Evolutionary conservation across 2,329 filamentous ascomycete genomes (phyloP), one percentile per base, ranked within the genome.

Genomic region (Pseudophaeomoniella oleicola): DNA sequence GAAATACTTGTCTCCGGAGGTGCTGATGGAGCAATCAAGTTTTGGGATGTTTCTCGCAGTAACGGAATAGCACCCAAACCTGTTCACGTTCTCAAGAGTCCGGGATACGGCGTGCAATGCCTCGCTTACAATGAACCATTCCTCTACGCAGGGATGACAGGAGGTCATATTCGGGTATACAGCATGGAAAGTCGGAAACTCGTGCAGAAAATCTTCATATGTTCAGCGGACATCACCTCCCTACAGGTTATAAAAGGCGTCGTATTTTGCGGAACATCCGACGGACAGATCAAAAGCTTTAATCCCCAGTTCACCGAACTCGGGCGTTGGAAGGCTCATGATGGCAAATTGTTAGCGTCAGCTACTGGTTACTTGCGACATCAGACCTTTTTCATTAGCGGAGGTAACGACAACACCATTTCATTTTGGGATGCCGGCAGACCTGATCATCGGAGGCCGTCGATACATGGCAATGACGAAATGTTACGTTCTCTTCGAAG

Each of bases 141-240:
- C 45, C 67, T 98, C 3, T 98, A 96, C 53, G 84, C 82, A 40
- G 90, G 90, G 33, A 81, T 92, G 47, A 72, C 86, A 1, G 78
- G 83, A 29, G 92, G 90, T 15, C 73, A 93, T 35, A 75, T 98
- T 41, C 88, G 96, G 54, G 74, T 98, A 9, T 98, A 92, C 88
- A 92, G 98, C 53, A 68, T 98, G 11, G 88, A 96, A 53, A 96
- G 90, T 0, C 78, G 81, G 37, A 90, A 98, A 58, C 78, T 90
- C 34, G 69, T 98, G 32, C 72, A 90, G 39, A 86, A 84, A 13
- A 80, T 98, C 51, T 85, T 96, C 54, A 74, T 96, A 34, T 85
- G 92, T 66, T 80, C 85, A 1, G 66, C 96, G 31, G 80, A 85
- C 44, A 80, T 94, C 57, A 44, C 38, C 30, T 42, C 48, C 22